Percentiles rank a stretch among this genome's conserved stretches.
Evolutionary conservation across 176 grass and related monocot genomes (phyloP).

Genomic region (Alopecurus myosuroides): DNA sequence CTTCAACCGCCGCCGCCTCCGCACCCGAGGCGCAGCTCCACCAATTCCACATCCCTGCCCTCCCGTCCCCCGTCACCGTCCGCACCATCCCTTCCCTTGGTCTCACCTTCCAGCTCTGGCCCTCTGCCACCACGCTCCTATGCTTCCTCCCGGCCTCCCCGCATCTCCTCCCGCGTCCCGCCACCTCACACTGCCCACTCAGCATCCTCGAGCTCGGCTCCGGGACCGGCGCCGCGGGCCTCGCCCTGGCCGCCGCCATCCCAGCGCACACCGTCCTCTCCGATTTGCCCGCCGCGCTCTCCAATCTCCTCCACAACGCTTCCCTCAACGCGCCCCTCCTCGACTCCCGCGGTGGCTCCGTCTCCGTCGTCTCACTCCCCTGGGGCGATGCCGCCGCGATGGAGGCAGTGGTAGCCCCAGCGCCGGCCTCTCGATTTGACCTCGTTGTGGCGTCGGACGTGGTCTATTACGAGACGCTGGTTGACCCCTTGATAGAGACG

Average conservation of each 20-base stretch:
- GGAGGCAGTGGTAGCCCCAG: neutral
- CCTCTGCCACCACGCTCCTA: slow-evolving; percentile 70
- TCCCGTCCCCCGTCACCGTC: slow-evolving; percentile 47
- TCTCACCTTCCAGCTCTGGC: slow-evolving; percentile 97
- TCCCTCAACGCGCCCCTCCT: slow-evolving; percentile 51
- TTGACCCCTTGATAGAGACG: slow-evolving; percentile 78
- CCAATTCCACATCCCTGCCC: slow-evolving; percentile 41
- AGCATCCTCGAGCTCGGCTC: slow-evolving; percentile 84
- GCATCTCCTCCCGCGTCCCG: slow-evolving; percentile 25
- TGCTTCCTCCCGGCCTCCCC: slow-evolving; percentile 51
- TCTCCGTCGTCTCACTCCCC: slow-evolving; percentile 52
- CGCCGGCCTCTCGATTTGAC: slow-evolving; percentile 40
- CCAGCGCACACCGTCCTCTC: slow-evolving; percentile 49
- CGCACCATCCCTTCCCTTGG: slow-evolving; percentile 61
- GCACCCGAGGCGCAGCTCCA: slow-evolving; percentile 31
- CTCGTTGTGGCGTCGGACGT: slow-evolving; percentile 75
- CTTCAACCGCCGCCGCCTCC: neutral
- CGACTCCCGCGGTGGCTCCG: slow-evolving; percentile 38
- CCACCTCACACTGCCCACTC: slow-evolving; percentile 21
- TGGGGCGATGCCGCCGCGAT: slow-evolving; percentile 48
- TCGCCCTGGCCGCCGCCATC: slow-evolving; percentile 56
- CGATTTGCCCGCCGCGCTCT: slow-evolving; percentile 66
- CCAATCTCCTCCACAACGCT: slow-evolving; percentile 78
- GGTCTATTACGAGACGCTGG: slow-evolving; percentile 78
- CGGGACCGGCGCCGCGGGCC: slow-evolving; percentile 59